phyloP scores from a whole-genome alignment of 2,329 filamentous ascomycete genomes.

The Uncinocarpus reesii region DNA sequence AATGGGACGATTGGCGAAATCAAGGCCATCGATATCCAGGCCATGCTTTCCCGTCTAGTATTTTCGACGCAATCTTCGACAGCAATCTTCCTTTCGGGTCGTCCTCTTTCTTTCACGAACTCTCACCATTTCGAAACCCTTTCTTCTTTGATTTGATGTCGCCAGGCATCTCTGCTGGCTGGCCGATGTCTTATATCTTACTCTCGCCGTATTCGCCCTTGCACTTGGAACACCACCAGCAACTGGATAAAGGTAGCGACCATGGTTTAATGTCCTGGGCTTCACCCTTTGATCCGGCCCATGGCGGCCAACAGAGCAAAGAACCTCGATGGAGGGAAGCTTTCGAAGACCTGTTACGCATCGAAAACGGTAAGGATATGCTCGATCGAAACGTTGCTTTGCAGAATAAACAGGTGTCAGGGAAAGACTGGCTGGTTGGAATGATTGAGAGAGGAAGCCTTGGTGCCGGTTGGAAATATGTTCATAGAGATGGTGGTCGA shows the following conservation, averaged over 20 bases:
- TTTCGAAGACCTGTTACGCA: constrained; percentile 49
- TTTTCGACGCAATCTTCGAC: constrained; percentile 30
- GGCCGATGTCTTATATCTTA: constrained; percentile 37
- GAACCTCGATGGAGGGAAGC: constrained; percentile 46
- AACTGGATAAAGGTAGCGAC: constrained; percentile 22
- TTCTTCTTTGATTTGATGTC: constrained; percentile 27
- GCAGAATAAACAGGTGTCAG: constrained; percentile 23
- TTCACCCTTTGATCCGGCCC: constrained; percentile 25
- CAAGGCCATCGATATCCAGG: constrained; percentile 11
- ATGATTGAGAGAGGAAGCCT: constrained; percentile 35
- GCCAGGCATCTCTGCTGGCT: constrained; percentile 29
- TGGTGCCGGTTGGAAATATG: constrained; percentile 32
- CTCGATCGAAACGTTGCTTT: constrained; percentile 25
- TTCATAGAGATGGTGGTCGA: constrained; percentile 19
- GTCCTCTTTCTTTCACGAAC: constrained; percentile 23
- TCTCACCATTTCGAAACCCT: constrained; percentile 24
- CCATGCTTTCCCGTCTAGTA: constrained; percentile 22
- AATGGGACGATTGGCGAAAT: neutral
- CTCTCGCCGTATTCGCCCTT: constrained; percentile 47
- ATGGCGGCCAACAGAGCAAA: constrained; percentile 25
- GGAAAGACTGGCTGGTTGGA: constrained; percentile 33
- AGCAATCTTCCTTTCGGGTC: constrained; percentile 26
- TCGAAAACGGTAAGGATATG: constrained; percentile 38
- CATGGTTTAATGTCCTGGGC: constrained; percentile 28
- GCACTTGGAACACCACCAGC: constrained; percentile 41